Evolutionary conservation across 1,139 yeast genomes (phyloP), one percentile per base, ranked within the genome.

Genomic region (Suzukiozyma palmioleophila): DNA sequence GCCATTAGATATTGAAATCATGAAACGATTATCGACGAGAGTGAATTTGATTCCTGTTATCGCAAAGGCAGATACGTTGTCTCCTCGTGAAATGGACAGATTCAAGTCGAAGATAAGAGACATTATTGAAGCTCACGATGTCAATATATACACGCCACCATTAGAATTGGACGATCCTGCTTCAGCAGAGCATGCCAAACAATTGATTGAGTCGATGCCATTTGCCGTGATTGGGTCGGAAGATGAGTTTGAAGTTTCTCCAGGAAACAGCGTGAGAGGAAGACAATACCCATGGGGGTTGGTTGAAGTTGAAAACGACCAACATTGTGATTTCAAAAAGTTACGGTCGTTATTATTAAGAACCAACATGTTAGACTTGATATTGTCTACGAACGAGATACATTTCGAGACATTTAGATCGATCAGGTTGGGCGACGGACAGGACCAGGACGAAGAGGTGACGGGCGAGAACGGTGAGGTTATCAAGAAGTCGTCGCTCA

Each of bases 281-380:
- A 83, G 99, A 65, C 87, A 87, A 61, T 92, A 92, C 59, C 90
- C 95, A 46, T 92, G 98, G 98, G 98, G 98, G 33, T 73, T 87
- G 40, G 97, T 92, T 38, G 97, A 92, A 63, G 96, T 92, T 39
- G 98, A 92, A 63, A 92, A 92, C 62, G 97, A 90, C 58, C 76
- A 77, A 45, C 97, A 92, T 61, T 90, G 97, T 66, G 98, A 92
- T 64, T 92, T 94, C 69, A 82, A 88, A 63, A 89, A 89, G 63
- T 75, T 92, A 57, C 83, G 98, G 66, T 79, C 90, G 50, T 74
- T 92, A 54, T 69, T 92, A 46, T 74, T 94, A 59, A 84, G 98
- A 66, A 87, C 96, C 22, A 92, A 92, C 66, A 79, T 92, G 88
- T 77, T 94, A 57, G 99, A 92, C 62, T 75, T 92, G 56, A 76